Base-by-base conservation (phyloP, 1,139 yeast genomes). In the Candida glucosophila region DNA sequence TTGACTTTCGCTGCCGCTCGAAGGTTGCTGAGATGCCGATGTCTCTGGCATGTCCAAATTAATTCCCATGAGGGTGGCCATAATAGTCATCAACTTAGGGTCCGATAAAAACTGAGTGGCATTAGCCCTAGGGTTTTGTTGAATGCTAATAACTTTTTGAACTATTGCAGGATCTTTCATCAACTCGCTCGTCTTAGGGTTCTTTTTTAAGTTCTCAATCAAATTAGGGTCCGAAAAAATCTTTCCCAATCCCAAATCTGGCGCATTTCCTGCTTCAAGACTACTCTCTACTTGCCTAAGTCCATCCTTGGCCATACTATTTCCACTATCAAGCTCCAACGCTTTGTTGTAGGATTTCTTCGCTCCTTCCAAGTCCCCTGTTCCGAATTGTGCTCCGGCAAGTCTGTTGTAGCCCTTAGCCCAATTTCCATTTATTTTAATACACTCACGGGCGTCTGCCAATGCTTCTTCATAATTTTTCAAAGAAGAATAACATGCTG, bases 371-470 rank as follows among this genome's bases (percentile, higher is more conserved):
- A 76, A 67, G 35, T 82, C 72, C 12, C 88, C 88, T 36, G 81
- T 64, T 10, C 98, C 98, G 43, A 67, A 80, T 30, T 79, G 75
- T 18, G 98, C 98, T 38, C 96, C 90, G 30, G 86, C 99, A 26
- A 82, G 80, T 57, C 99, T 79, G 46, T 77, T 80, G 64, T 80
- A 82, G 24, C 97, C 98, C 56, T 90, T 90, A 12, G 95, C 86
- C 96, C 97, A 90, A 3, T 73, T 37, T 13, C 83, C 76, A 38
- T 82, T 85, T 56, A 85, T 74, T 44, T 71, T 68, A 27, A 81
- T 76, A 56, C 95, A 80, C 46, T 79, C 73, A 35, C 81, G 59
- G 15, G 97, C 97, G 51, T 90, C 97, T 30, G 66, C 61, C 33
- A 85, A 63, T 3, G 97, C 97, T 34, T 76, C 61, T 18, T 56